These are phyloP conservation scores for Volvox carteri DNA, from an alignment of 163 green algal species.

Conservation along the genomic window DNA sequence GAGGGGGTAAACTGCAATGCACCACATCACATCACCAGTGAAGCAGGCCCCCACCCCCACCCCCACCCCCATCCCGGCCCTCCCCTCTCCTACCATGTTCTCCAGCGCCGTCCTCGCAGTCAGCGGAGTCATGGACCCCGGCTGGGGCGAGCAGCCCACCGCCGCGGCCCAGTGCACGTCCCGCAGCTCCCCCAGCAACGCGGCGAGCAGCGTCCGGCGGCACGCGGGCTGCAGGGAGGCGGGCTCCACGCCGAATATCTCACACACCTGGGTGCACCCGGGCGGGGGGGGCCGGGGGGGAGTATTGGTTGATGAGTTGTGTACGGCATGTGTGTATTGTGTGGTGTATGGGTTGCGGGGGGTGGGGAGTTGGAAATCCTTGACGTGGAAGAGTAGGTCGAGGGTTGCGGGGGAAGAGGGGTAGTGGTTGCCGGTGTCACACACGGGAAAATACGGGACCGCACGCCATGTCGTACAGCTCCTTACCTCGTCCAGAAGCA, in stretches of 20 bases:
- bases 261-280: conserved; percentile 63
- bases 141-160: conserved; percentile 64
- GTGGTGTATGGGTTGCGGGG: background rate
- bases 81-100: conserved; percentile 37
- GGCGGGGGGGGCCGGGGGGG: background rate
- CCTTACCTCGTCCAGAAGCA: conserved; percentile 69
- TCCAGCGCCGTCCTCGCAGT: conserved; percentile 62
- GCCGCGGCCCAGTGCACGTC: conserved; percentile 69
- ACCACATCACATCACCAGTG: too few species aligned
- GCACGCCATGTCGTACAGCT: background rate
- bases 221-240: conserved; percentile 58
- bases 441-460: background rate
- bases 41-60: background rate
- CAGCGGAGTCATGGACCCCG: conserved; percentile 65
- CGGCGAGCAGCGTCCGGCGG: conserved; percentile 63
- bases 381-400: background rate
- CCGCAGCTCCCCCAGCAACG: conserved; percentile 67
- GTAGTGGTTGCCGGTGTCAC: background rate
- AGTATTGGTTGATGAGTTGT: too few species aligned
- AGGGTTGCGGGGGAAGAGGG: background rate
- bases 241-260: conserved; percentile 72
- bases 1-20: too few species aligned
- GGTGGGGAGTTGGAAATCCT: background rate
- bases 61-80: background rate
- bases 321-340: too few species aligned